These are phyloP conservation scores for Podaxis sp. DNA, from an alignment of 768 basidiomycete species.

Conservation along the genomic window DNA sequence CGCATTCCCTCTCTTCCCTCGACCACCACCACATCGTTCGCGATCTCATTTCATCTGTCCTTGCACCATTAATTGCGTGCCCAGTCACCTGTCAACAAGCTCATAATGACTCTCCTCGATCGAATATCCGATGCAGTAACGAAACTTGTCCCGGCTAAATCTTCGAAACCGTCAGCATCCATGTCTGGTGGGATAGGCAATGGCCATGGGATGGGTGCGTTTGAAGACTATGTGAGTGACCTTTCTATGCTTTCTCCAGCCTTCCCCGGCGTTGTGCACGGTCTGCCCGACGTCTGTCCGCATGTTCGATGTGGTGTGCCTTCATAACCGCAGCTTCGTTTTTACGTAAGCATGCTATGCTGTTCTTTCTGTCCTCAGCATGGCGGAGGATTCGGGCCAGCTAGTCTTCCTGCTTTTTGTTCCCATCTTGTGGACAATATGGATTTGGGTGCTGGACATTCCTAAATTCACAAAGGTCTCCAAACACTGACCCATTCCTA, in stretches of 20 bases:
- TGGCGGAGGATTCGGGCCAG: slow-evolving; percentile 36
- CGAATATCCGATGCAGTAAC: slow-evolving; percentile 46
- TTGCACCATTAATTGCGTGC: background rate
- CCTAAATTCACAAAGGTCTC: slow-evolving; percentile 10
- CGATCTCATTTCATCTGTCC: background rate
- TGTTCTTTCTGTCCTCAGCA: slow-evolving; percentile 30
- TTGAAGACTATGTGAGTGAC: slow-evolving; percentile 69
- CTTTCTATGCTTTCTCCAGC: background rate
- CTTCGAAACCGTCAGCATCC: slow-evolving; percentile 32
- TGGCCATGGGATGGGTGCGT: slow-evolving; percentile 54
- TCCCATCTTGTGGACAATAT: slow-evolving; percentile 59
- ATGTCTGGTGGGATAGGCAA: slow-evolving; percentile 54
- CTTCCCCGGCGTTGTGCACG: background rate
- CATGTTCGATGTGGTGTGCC: background rate
- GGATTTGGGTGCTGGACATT: slow-evolving; percentile 56
- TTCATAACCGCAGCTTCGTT: background rate
- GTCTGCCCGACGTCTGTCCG: background rate
- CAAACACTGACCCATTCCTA: slow-evolving; percentile 11
- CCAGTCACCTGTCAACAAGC: slow-evolving; percentile 3
- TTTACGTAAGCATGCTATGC: slow-evolving; percentile 17
- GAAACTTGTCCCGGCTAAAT: slow-evolving; percentile 42
- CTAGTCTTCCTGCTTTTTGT: slow-evolving; percentile 63
- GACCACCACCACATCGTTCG: background rate
- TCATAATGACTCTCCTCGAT: slow-evolving; percentile 52
- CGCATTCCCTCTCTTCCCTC: background rate